Base-by-base conservation (phyloP, 176 grass and related monocot species). In the Lolium rigidum region DNA sequence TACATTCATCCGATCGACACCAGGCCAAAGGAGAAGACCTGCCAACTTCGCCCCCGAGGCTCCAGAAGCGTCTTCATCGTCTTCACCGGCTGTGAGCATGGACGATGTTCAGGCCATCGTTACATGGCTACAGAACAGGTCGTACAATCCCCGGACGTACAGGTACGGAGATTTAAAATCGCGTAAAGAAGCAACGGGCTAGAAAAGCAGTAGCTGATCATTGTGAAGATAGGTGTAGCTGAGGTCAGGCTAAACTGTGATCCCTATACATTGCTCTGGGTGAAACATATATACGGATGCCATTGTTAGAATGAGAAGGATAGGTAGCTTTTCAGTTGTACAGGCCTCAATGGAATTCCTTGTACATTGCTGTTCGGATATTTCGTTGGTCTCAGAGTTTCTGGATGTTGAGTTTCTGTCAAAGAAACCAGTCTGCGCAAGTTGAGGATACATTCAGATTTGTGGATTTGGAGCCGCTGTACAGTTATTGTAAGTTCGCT, bases 51-150 rank as follows among this genome's bases (percentile, higher is more conserved):
- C 78, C 54, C 12, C 14, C 6, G 9, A 26, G n/a, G 37, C n/a
- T 25, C 54, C 9, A 48, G 24, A 35, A 20, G 7, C 38, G 15
- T 15, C 62, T 21, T 73, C 47, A 2, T 76, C 74, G 13, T 70
- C 70, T 4, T 47, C 46, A 5, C 80, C 22, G 2, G 9, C 0
- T 6, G 35, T 1, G 18, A 28, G 1, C 54, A 18, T 14, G 2
- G 69, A 81, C 7, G 84, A 90, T 79, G 80, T 87, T 50, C 24
- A 49, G 80, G 4, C 8, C 12, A 83, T 86, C 21, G 80, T 84
- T 66, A 84, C 89, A 18, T 87, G 89, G 89, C 74, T 90, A 80
- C 85, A 90, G 67, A 90, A 60, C 67, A 87, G 6, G 67, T 12
- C 84, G 4, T 68, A 20, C 68, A 80, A 66, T 85, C 80, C 85